Evolutionary conservation across 352 stramenopile species (phyloP).

Genomic region (Phytopythium litorale): DNA sequence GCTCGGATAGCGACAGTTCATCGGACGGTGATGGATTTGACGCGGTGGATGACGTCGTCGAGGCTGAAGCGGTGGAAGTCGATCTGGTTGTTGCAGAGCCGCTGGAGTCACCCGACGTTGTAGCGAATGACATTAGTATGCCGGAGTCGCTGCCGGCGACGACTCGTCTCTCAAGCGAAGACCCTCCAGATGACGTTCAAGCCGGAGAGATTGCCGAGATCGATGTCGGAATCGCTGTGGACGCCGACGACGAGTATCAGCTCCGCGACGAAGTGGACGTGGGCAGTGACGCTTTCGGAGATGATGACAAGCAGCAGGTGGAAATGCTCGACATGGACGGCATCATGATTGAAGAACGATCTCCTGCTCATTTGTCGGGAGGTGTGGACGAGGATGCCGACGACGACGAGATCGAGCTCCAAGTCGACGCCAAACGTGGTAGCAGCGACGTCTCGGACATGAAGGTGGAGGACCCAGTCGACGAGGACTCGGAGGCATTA

Average conservation of each 20-base stretch:
- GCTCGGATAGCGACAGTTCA: neutral
- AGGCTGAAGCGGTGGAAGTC: neutral
- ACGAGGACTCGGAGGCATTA: slow-evolving; percentile 1
- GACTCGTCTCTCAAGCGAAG: neutral
- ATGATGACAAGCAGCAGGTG: neutral
- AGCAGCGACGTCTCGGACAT: neutral
- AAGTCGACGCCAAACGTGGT: neutral
- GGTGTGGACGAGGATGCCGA: neutral
- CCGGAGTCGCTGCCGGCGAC: neutral
- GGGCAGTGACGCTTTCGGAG: neutral
- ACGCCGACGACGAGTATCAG: slow-evolving; percentile 1
- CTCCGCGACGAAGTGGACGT: slow-evolving; percentile 3
- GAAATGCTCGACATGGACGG: neutral
- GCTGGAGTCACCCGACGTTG: neutral
- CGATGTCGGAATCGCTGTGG: neutral
- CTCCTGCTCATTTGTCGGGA: neutral
- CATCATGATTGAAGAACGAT: neutral
- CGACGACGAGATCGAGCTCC: neutral
- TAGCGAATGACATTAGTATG: neutral
- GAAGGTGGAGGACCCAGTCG: neutral
- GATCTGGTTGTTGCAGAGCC: neutral
- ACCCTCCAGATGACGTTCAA: neutral
- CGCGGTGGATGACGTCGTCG: neutral
- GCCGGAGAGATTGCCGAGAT: slow-evolving; percentile 1
- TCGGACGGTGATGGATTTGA: neutral